Evolutionary conservation across 257 asterid genomes (phyloP), one percentile per base, ranked within the genome.

Genomic region (Nicotiana benthamiana): DNA sequence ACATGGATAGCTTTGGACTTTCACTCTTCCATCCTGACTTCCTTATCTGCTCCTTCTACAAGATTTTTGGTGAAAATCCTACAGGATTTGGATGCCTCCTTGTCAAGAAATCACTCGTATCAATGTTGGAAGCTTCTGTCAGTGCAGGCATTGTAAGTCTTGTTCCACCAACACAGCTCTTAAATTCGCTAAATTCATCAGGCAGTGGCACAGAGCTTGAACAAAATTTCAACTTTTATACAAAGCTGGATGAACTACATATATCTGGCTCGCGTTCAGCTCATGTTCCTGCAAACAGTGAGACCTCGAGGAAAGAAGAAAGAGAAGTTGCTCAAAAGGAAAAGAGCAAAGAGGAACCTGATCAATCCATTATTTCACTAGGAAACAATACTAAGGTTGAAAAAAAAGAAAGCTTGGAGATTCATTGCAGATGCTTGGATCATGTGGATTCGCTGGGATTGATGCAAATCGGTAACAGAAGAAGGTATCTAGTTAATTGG

Each of bases 51-150:
- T 91, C 99, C 1, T 95, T 95, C 87, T 95, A 95, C 91, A 92
- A 90, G 89, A 91, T 95, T 24, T 91, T 93, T 2, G 97, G 98
- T 8, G 92, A 91, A 56, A 92, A 93, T 32, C 99, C 99, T 5
- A 92, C 96, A 0, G 99, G 99, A 9, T 95, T 95, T n/a, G 99
- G 97, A 40, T 95, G 99, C 86, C 88, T 95, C 17, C 83, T 93
- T 7, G 96, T 92, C 53, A 93, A 92, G 88, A 93, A 88, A 83
- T 87, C 97, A 4, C 70, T 86, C 1, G 80, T 88, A 0, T 91
- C 90, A 10, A 79, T 81, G 82, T 92, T 95, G 6, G 94, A 92
- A 83, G 86, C 75, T 51, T 92, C 97, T 0, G 82, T 81, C 0
- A 86, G 88, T 0, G 74, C 91, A 12, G 97, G 97, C 30, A 89